Percentiles rank a stretch among this genome's conserved stretches.
Conservation (phyloP, 2,329 filamentous ascomycete species). For the Colletotrichum sp. region DNA sequence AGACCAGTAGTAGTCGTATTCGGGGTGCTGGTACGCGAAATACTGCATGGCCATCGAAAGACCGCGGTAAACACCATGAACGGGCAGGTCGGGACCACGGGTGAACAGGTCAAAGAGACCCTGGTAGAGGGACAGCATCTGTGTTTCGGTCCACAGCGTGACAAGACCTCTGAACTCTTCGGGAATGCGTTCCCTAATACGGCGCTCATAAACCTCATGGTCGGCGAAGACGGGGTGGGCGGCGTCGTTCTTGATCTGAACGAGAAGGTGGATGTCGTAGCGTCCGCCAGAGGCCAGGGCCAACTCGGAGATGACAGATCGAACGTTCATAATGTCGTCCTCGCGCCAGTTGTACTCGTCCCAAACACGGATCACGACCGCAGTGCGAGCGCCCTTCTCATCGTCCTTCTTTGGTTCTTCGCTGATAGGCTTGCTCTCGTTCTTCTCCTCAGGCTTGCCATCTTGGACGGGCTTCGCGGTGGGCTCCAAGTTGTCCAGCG, state of each 20-base stretch:
- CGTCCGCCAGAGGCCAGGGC: slow-evolving; percentile 81
- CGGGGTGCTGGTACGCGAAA: slow-evolving; percentile 86
- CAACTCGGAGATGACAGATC: slow-evolving; percentile 84
- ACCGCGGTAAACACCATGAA: slow-evolving; percentile 92
- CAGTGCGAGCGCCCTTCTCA: slow-evolving; percentile 63
- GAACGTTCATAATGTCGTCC: slow-evolving; percentile 81
- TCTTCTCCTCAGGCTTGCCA: neutral
- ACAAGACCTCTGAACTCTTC: slow-evolving; percentile 88
- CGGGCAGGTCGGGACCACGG: slow-evolving; percentile 70
- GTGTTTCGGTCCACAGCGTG: slow-evolving; percentile 91
- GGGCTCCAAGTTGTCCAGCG: slow-evolving; percentile 15
- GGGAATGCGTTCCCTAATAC: slow-evolving; percentile 72
- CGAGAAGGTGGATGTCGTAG: slow-evolving; percentile 84
- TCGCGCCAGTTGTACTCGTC: slow-evolving; percentile 78
- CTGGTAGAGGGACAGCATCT: slow-evolving; percentile 91
- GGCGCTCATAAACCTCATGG: slow-evolving; percentile 69
- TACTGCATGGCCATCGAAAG: slow-evolving; percentile 95
- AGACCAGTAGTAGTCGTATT: slow-evolving; percentile 92
- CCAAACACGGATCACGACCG: slow-evolving; percentile 84
- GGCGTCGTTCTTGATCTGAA: slow-evolving; percentile 82
- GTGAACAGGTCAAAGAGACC: slow-evolving; percentile 80
- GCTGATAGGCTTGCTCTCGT: neutral
- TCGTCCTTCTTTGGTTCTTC: slow-evolving; percentile 26
- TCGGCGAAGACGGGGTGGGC: slow-evolving; percentile 80
- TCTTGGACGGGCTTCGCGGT: neutral